Evolutionary conservation across 352 stramenopile species (phyloP), one percentile per base, ranked within the genome.

Genomic region (Phytophthora pini): DNA sequence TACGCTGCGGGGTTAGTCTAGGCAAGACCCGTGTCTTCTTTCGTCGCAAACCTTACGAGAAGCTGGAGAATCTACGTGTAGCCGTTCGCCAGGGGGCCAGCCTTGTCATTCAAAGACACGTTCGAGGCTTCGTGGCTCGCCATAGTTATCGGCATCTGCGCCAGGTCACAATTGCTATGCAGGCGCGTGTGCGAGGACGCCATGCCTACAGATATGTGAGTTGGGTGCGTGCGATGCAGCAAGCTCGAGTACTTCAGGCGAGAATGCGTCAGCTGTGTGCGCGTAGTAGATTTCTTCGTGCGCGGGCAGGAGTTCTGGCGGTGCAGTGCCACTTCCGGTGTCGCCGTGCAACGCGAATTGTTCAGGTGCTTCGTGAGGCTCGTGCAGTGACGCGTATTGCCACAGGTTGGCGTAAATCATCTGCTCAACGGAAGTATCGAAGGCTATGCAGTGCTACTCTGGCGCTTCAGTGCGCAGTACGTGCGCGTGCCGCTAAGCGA

Each of bases 1-100:
- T 68, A 7, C 66, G 65, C 6, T 76, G 68, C 26, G 82, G 81
- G 31, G 82, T 95, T 26, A 86, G 78, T 71, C 54, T 98, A 22
- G 95, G 96, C 62, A 85, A 88, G 43, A 97, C 93, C 2, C 97
- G 95, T 39, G 91, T 99, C 3, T 99, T 98, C 68, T 98, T 98
- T 72, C 88, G 94, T 32, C 97, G 98, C 46, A 85, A 92, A 24
- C 89, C 93, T 17, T 97, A 98, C 70, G 95, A 99, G 68, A 87
- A 89, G 51, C 81, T 98, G 12, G 95, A 98, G 59, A 88, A 80
- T 61, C 32, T 89, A 29, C 68, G 82, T 15, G 72, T 75, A 5
- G 29, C 61, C 26, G 68, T 75, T 15, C 64, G 75, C 3, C 56
- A 66, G 5, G 41, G 48, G 13, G 77, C 82, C 4, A 80, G 77